Base-by-base conservation (phyloP, 345 rosid genomes). In the Brassica rapa region DNA sequence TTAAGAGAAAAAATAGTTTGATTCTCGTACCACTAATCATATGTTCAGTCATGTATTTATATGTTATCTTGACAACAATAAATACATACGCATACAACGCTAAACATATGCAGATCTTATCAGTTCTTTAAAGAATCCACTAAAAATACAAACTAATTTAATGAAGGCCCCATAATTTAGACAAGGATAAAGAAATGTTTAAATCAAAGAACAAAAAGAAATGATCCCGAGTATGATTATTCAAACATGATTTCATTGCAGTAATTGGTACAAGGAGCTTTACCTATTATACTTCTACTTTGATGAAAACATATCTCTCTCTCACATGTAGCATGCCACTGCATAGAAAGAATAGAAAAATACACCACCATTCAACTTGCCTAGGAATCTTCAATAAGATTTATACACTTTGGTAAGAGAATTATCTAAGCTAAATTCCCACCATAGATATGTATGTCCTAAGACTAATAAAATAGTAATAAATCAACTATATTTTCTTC, bases 341-440 rank as follows among this genome's bases (percentile, higher is more conserved):
- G 51, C 82, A 80, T 80, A 80, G 82, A 80, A 80, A 80, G 83
- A 74, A 80, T 75, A 80, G 75, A 80, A 74, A 73, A 15, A 69
- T 75, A 72, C 83, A 80, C 79, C 83, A 80, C 80, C 76, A 65
- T 80, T 80, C 76, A 80, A 74, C 72, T 75, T 80, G 72, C 79
- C 79, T 80, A 80, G 83, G 83, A 80, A 80, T 80, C 76, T 80
- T 80, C 79, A 74, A 75, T 70, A 69, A 63, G 72, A 80, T 75
- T 75, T 80, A 62, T 25, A 79, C 75, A 68, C 65, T 51, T 73
- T 80, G 25, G 33, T 69, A 75, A 75, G 76, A 75, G 83, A 74
- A 80, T 75, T 71, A 74, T 74, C 64, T 64, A 41, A 69, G 75
- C 70, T 80, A 80, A 63, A 80, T 70, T 70, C 76, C 75, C 83